Conservation (phyloP, 257 asterid genomes). For the Solanum peruvianum region DNA sequence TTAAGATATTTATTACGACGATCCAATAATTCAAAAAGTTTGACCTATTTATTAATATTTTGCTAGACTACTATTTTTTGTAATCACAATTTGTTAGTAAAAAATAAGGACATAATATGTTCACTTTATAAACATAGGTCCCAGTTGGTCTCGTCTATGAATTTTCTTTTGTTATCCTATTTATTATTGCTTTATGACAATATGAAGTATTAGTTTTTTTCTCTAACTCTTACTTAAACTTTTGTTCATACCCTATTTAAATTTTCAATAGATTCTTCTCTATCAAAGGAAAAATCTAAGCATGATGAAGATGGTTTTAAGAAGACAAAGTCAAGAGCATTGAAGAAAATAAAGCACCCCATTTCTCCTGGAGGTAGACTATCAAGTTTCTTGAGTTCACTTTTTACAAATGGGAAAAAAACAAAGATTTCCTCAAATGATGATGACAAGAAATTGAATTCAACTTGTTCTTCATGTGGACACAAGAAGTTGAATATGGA, state of each 20-base stretch:
- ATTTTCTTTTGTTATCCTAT: not conserved
- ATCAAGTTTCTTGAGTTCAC: slow-evolving; percentile 62
- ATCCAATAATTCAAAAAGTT: not conserved
- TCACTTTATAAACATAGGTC: not conserved
- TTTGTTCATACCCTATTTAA: not conserved
- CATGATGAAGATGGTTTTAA: not conserved
- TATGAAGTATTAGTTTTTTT: not conserved
- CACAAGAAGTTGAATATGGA: not conserved
- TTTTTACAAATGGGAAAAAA: slow-evolving; percentile 43
- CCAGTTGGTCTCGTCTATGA: not conserved
- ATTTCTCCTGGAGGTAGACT: slow-evolving; percentile 80
- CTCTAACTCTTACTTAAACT: not conserved
- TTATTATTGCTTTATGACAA: not conserved
- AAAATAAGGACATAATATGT: not conserved
- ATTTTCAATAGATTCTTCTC: not conserved
- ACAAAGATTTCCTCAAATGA: slow-evolving; percentile 9
- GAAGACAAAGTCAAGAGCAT: slow-evolving; percentile 9
- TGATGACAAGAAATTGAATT: slow-evolving; percentile 7
- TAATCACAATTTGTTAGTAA: not conserved
- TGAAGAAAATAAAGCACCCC: slow-evolving; percentile 66
- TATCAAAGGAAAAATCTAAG: not conserved
- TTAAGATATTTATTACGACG: not conserved
- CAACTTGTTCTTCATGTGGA: not conserved
- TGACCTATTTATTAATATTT: not conserved
- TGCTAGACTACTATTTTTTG: not conserved